Conservation (phyloP, 805 yeast species). For the Saccharomyces paradoxus region DNA sequence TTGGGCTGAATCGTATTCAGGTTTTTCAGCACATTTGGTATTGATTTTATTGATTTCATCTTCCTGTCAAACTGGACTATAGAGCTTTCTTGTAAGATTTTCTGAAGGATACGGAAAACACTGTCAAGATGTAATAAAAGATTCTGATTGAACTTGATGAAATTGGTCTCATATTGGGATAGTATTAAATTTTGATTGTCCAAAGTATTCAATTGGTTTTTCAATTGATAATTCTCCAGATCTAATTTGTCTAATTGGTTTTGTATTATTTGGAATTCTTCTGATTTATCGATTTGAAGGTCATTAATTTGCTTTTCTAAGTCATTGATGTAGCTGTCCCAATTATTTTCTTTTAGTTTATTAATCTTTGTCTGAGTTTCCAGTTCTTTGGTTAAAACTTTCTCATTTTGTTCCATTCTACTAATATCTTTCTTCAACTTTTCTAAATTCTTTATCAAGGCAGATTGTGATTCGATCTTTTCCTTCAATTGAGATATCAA, state of each 20-base stretch:
- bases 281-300: constrained; percentile 7
- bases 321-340: constrained; percentile 18
- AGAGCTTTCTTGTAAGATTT: constrained; percentile 50
- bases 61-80: constrained; percentile 51
- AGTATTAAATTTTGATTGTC: constrained; percentile 23
- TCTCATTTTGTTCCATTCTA: constrained; percentile 8
- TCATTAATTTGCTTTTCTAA: constrained; percentile 12
- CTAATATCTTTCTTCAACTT: constrained; percentile 3
- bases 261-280: constrained; percentile 7
- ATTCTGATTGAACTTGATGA: constrained; percentile 38
- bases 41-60: constrained; percentile 33
- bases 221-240: constrained; percentile 21
- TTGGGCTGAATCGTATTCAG: constrained; percentile 25
- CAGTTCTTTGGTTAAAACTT: constrained; percentile 9
- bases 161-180: constrained; percentile 17
- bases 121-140: constrained; percentile 41
- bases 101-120: constrained; percentile 42
- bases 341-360: constrained; percentile 17
- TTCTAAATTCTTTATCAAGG: constrained; percentile 5
- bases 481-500: constrained; percentile 6
- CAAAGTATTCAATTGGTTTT: constrained; percentile 10
- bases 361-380: constrained; percentile 11
- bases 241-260: constrained; percentile 13
- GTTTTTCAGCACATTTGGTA: constrained; percentile 14
- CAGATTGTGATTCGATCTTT: constrained; percentile 3